These are phyloP conservation scores for Ailanthus altissimus DNA, from an alignment of 345 rosid species.

Conservation along the genomic window DNA sequence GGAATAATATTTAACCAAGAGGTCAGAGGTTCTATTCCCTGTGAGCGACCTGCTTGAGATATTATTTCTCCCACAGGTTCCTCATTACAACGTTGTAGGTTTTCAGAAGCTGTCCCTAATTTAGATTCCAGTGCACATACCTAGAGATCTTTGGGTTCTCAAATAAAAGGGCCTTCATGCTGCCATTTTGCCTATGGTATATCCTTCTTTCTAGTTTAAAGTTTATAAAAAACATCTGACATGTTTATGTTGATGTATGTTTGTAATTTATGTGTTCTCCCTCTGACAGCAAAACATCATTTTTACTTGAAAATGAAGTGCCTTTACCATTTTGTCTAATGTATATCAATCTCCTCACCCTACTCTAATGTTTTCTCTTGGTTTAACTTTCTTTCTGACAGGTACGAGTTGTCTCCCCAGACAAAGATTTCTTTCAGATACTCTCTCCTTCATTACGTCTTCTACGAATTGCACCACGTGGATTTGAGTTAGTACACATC, in stretches of 20 bases:
- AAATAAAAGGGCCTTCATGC: neutral
- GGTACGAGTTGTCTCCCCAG: slow-evolving; percentile 98
- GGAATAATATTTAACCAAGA: neutral
- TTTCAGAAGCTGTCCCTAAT: neutral
- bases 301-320: neutral
- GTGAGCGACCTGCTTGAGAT: neutral
- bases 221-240: neutral
- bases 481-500: slow-evolving; percentile 65
- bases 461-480: slow-evolving; percentile 89
- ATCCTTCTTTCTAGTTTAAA: neutral
- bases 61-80: neutral
- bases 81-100: neutral
- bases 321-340: neutral
- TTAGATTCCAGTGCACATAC: neutral
- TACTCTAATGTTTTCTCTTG: slow-evolving; percentile 15
- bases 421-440: slow-evolving; percentile 98
- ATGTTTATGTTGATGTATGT: neutral
- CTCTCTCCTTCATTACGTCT: slow-evolving; percentile 93
- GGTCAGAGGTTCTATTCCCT: neutral
- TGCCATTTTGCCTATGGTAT: neutral
- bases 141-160: neutral
- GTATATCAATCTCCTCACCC: neutral
- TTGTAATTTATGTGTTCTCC: neutral
- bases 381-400: slow-evolving; percentile 29
- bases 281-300: neutral